phyloP scores from a whole-genome alignment of 1,284 basidiomycete genomes.

The Rhodotorula mucilaginosa region DNA sequence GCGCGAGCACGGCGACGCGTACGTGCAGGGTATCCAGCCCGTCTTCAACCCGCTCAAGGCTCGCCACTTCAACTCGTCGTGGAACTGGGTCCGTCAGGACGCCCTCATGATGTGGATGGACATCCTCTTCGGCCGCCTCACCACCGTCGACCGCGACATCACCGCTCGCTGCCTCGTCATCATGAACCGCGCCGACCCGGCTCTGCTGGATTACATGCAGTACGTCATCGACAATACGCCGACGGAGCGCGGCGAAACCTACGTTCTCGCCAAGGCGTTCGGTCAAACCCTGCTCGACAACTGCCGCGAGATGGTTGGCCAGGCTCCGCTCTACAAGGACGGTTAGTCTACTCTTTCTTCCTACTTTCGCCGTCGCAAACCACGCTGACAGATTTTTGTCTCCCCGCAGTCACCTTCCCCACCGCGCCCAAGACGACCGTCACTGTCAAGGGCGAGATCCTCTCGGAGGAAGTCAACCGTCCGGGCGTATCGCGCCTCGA shows the following conservation, averaged over 20 bases:
- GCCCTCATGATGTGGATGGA: conserved; percentile 95
- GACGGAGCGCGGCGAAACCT: conserved; percentile 75
- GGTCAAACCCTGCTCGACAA: conserved; percentile 95
- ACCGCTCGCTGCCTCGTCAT: conserved; percentile 96
- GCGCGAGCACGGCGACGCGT: conserved; percentile 86
- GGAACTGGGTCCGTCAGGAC: conserved; percentile 95
- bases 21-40: conserved; percentile 92
- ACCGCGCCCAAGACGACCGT: conserved; percentile 95
- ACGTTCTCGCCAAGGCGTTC: conserved; percentile 91
- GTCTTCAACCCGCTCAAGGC: conserved; percentile 92
- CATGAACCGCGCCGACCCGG: conserved; percentile 93
- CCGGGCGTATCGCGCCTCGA: conserved; percentile 95
- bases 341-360: neutral
- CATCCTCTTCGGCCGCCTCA: conserved; percentile 90
- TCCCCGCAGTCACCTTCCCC: conserved; percentile 81
- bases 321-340: conserved; percentile 86
- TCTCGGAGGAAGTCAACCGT: conserved; percentile 90
- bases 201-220: conserved; percentile 82
- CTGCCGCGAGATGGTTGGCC: conserved; percentile 76
- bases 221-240: conserved; percentile 84
- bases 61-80: conserved; percentile 94
- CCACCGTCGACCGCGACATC: conserved; percentile 78
- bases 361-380: neutral
- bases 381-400: conserved; percentile 12
- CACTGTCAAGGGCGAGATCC: conserved; percentile 86